Percentiles rank a stretch among this genome's conserved stretches.
Evolutionary conservation across 164 flowering plant species (phyloP).

Genomic region (Tinospora cordifolia): DNA sequence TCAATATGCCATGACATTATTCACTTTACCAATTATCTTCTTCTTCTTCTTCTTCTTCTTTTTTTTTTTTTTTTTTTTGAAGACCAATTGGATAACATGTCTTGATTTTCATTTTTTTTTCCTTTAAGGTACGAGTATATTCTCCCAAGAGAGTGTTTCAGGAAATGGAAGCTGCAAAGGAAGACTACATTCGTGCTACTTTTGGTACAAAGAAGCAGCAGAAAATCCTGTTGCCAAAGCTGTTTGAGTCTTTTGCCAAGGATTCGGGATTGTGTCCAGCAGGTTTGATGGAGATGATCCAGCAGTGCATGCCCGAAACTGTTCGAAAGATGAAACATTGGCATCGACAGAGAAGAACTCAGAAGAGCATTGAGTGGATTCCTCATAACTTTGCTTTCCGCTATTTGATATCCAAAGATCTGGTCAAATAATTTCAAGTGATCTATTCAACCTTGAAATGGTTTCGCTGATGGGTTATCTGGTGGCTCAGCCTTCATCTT

Average conservation of each 20-base stretch:
- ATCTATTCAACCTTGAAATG: neutral
- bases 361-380: slow-evolving; percentile 69
- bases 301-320: slow-evolving; percentile 56
- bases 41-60: neutral
- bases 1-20: no score
- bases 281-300: slow-evolving; percentile 55
- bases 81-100: neutral
- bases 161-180: slow-evolving; percentile 82
- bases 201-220: slow-evolving; percentile 59
- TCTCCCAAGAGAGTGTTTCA: slow-evolving; percentile 67
- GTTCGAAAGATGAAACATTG: slow-evolving; percentile 41
- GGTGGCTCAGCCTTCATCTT: neutral
- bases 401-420: slow-evolving; percentile 72
- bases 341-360: slow-evolving; percentile 38
- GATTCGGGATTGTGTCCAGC: slow-evolving; percentile 53
- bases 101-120: slow-evolving; percentile 4
- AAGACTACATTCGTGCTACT: slow-evolving; percentile 72
- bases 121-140: slow-evolving; percentile 61
- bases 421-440: slow-evolving; percentile 36
- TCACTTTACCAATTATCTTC: no score
- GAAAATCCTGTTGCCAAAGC: slow-evolving; percentile 65
- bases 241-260: slow-evolving; percentile 67
- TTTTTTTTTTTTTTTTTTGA: neutral
- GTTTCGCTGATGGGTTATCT: no score
- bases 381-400: slow-evolving; percentile 78